Percentiles rank a stretch among this genome's conserved stretches.
Evolutionary conservation across 1,284 basidiomycete species (phyloP).

Genomic region (Megacollybia platyphylla): DNA sequence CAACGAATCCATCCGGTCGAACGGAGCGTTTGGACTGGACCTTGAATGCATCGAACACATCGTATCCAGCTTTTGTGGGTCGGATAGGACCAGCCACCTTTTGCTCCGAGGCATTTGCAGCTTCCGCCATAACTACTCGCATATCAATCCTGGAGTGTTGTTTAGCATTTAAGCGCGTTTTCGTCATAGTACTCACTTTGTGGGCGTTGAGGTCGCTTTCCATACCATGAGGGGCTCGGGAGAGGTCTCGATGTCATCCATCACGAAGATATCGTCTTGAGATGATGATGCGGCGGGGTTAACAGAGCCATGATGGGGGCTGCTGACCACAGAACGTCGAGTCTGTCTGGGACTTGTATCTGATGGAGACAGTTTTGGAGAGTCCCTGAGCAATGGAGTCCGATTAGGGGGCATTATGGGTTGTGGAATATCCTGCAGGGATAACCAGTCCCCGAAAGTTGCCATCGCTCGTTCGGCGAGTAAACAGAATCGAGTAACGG

Average conservation of each 20-base stretch:
- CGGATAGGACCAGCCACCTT: neutral
- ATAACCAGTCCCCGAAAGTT: slow-evolving; percentile 66
- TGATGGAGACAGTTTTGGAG: neutral
- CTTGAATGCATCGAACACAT: too few species aligned
- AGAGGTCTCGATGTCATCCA: slow-evolving; percentile 41
- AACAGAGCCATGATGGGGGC: neutral
- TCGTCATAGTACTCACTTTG: neutral
- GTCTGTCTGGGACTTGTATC: neutral
- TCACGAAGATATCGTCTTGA: slow-evolving; percentile 44
- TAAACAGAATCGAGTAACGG: slow-evolving; percentile 46
- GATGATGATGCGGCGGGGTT: slow-evolving; percentile 7
- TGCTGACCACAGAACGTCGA: neutral
- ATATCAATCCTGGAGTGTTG: slow-evolving; percentile 55
- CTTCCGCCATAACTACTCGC: slow-evolving; percentile 79
- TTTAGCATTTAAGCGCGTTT: slow-evolving; percentile 3
- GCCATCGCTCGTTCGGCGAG: slow-evolving; percentile 50
- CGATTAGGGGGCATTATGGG: slow-evolving; percentile 33
- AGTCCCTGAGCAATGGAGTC: neutral
- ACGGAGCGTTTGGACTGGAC: too few species aligned
- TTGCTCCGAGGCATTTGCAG: slow-evolving; percentile 21
- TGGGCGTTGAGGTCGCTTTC: slow-evolving; percentile 21
- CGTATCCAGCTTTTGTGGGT: too few species aligned
- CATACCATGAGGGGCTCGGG: slow-evolving; percentile 17
- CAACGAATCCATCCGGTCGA: too few species aligned
- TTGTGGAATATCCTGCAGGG: slow-evolving; percentile 67